phyloP scores from a whole-genome alignment of 2,329 filamentous ascomycete genomes.

The Venturiaceae sp. region DNA sequence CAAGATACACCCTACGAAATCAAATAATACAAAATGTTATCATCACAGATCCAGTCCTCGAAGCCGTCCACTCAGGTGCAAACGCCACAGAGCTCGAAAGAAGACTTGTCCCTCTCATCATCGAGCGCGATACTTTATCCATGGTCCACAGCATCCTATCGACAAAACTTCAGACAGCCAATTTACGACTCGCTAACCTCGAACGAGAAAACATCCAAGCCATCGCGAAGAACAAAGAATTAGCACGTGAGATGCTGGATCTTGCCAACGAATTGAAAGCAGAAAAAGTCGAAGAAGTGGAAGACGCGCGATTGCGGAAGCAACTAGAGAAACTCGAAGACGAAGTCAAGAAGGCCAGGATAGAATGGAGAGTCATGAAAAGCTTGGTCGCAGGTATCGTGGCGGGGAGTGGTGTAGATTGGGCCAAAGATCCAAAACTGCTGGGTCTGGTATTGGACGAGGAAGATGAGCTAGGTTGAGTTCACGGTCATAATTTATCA shows the following conservation, averaged over 20 bases:
- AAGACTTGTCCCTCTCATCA: constrained; percentile 56
- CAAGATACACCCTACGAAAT: constrained; percentile 59
- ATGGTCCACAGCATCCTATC: constrained; percentile 25
- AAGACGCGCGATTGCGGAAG: constrained; percentile 41
- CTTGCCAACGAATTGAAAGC: constrained; percentile 48
- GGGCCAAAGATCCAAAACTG: constrained; percentile 60
- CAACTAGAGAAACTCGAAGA: constrained; percentile 50
- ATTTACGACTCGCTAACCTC: background rate
- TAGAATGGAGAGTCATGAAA: constrained; percentile 66
- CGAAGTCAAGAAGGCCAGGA: constrained; percentile 51
- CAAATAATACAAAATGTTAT: constrained; percentile 60
- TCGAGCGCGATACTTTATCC: constrained; percentile 58
- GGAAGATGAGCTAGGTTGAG: constrained; percentile 28
- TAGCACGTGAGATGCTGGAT: constrained; percentile 41
- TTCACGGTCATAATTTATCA: too few relatives aligned
- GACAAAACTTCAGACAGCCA: background rate
- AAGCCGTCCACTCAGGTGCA: constrained; percentile 62
- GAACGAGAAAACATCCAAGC: constrained; percentile 29
- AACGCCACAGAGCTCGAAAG: constrained; percentile 57
- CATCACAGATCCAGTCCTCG: constrained; percentile 64
- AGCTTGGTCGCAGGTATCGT: constrained; percentile 69
- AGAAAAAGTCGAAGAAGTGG: constrained; percentile 44
- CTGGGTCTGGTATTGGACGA: constrained; percentile 65
- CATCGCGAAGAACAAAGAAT: constrained; percentile 47
- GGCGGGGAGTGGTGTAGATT: constrained; percentile 73